Evolutionary conservation across 1,139 yeast genomes (phyloP), one percentile per base, ranked within the genome.

Genomic region (Magnusiomyces fungicola): DNA sequence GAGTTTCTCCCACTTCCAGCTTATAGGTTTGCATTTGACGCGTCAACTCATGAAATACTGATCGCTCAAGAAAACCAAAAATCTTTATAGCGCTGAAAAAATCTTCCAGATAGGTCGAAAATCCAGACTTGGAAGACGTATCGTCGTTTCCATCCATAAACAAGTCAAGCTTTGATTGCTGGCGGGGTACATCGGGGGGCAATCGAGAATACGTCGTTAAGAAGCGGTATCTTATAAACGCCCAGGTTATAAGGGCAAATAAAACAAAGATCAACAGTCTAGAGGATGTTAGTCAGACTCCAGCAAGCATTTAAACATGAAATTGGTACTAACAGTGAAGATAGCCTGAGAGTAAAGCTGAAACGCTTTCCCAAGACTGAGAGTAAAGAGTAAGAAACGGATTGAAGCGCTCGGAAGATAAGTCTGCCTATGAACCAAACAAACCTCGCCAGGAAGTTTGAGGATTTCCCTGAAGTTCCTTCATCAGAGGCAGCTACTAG

Each of bases 1-100:
- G 67, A 3, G 83, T 74, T 63, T 92, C 97, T 42, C 89, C 94
- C 7, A 78, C 75, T 32, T 81, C 81, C 41, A 92, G 66, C 56
- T 87, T 84, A 61, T 88, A 90, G 1, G 97, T 92, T 47, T 87
- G 85, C 90, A 92, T 86, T 53, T 85, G 86, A 60, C 86, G 83
- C 4, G 97, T 90, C 57, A 92, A 73, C 61, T 90, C 97, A 61
- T 90, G 95, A 64, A 92, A 90, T 1, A 92, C 97, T 1, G 86
- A 84, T 52, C 83, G 76, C 58, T 92, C 98, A 50, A 92, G 71
- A 64, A 90, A 90, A 1, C 98, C 98, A 69, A 92, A 92, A 19
- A 92, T 87, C 66, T 88, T 89, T 56, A 92, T 87, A 0, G 97
- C 97, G 50, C 86, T 77, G 45, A 92, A 69, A 59, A 92, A 92